These are phyloP conservation scores for Penicillium robsamsonii DNA, from an alignment of 495 filamentous ascomycete species.

Conservation along the genomic window DNA sequence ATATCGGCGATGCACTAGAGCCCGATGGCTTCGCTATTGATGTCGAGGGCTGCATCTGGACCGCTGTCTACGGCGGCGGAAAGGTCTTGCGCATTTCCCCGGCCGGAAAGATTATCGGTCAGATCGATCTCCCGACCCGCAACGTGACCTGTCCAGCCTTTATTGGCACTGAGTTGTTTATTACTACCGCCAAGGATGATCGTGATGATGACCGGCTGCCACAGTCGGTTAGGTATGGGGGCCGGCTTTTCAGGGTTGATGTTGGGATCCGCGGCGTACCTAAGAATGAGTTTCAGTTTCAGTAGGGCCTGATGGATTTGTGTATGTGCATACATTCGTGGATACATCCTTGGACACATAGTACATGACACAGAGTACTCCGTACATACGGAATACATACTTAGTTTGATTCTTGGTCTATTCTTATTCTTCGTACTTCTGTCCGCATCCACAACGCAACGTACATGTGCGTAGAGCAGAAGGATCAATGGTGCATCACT, in stretches of 20 bases:
- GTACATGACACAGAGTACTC: background rate
- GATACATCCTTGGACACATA: background rate
- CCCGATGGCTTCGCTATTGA: slow-evolving; percentile 78
- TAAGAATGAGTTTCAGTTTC: slow-evolving; percentile 52
- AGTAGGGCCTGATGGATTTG: slow-evolving; percentile 7
- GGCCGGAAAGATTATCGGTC: slow-evolving; percentile 61
- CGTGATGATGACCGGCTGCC: slow-evolving; percentile 47
- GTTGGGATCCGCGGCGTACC: slow-evolving; percentile 61
- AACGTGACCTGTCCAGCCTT: slow-evolving; percentile 72
- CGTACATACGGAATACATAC: background rate
- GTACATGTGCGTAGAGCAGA: slow-evolving; percentile 12
- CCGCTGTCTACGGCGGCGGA: slow-evolving; percentile 70
- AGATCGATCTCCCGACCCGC: slow-evolving; percentile 64
- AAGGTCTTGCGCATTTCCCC: slow-evolving; percentile 66
- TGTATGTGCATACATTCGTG: background rate
- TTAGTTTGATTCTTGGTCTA: background rate
- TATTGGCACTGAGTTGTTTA: slow-evolving; percentile 70
- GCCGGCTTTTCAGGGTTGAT: slow-evolving; percentile 64
- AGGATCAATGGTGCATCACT: slow-evolving; percentile 24
- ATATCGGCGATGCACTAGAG: slow-evolving; percentile 49
- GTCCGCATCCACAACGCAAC: background rate
- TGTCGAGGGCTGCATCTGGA: slow-evolving; percentile 70
- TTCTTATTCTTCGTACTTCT: background rate
- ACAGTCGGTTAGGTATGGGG: slow-evolving; percentile 60
- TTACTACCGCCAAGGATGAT: slow-evolving; percentile 69